Base-by-base conservation (phyloP, 768 basidiomycete species). In the Leccinum olivaceopallidum region DNA sequence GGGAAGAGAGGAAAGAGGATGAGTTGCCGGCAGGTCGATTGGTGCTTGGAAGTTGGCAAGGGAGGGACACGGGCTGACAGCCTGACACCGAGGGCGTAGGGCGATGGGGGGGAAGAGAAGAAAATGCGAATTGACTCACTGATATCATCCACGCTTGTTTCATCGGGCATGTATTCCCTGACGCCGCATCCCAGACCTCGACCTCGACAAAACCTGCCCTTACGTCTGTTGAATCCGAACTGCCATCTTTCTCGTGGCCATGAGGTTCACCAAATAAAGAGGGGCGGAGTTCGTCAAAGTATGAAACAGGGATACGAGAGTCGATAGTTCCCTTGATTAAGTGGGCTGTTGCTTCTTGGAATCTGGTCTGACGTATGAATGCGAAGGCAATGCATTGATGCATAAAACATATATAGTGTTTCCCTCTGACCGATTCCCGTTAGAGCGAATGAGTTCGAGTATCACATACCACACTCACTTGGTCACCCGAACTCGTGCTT, bases 321-420 rank as follows among this genome's bases (percentile, higher is more conserved):
- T 97, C 94, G n/a, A 92, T 75, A 50, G 88, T 84, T 37, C 92
- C 94, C 57, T 85, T 81, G 67, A 89, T 86, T 59, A 96, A 81
- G 67, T 91, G 83, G 63, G 82, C 83, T 18, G 88, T 89, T 1
- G 94, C 94, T 60, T 92, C 89, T 62, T 90, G 87, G 70, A 97
- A 95, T 54, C 87, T 78, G 0, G 92, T 93, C 71, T 92, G 90
- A 32, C 79, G 72, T 69, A 95, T 81, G 65, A 88, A 88, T 71
- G 87, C 83, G 69, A 90, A 90, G 16, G 91, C 94, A 56, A 95
- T 83, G 36, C 86, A 85, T 65, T 93, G 90, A 70, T 92, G 91
- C 37, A 93, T 80, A 65, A 92, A 92, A 61, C 82, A 30, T 30
- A 30, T 30, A 82, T 53, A 94, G 76, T 66, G 90, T 89, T 36